Base-by-base conservation (phyloP, 495 filamentous ascomycete species). In the Penicillium antarcticum region DNA sequence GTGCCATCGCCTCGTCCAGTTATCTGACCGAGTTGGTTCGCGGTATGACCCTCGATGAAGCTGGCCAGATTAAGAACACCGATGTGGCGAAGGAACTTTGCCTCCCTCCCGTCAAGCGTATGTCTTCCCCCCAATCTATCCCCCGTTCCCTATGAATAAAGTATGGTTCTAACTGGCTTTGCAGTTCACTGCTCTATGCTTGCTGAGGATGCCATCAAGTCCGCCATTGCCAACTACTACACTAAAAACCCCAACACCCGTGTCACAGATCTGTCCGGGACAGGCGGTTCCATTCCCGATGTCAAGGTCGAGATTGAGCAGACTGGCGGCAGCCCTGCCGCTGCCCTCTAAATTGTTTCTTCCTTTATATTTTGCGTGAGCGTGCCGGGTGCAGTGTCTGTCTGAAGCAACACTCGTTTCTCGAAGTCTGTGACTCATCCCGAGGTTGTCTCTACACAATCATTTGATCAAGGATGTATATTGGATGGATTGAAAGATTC, bases 131-230 rank as follows among this genome's bases (percentile, higher is more conserved):
- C 21, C 21, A 23, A 23, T 23, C 21, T 24, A 29, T 29, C 14
- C 32, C 42, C 9, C 12, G n/a, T n/a, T 38, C 18, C 21, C 29
- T 19, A 43, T 12, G 4, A 42, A 18, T 14, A 37, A 34, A 14
- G 24, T 35, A 5, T 48, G 3, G 23, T 50, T 45, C 68, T 57
- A 26, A 61, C 48, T 8, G 23, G 11, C 19, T 17, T 33, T 21
- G 9, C 52, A 90, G 87, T 97, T 24, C 95, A 99, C 73, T 99
- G 95, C 81, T 97, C 92, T 51, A 96, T 99, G 89, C 85, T 99
- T 51, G 95, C 95, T 21, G 95, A 99, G 75, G 92, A 99, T 68
- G 95, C 95, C 52, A 97, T 99, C 82, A 97, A 97, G 74, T 92
- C 90, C n/a, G 95, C 95, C 51, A 97, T 97, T 69, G 87, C 84